phyloP scores from a whole-genome alignment of 2,329 filamentous ascomycete genomes.

The Emmonsia crescens region DNA sequence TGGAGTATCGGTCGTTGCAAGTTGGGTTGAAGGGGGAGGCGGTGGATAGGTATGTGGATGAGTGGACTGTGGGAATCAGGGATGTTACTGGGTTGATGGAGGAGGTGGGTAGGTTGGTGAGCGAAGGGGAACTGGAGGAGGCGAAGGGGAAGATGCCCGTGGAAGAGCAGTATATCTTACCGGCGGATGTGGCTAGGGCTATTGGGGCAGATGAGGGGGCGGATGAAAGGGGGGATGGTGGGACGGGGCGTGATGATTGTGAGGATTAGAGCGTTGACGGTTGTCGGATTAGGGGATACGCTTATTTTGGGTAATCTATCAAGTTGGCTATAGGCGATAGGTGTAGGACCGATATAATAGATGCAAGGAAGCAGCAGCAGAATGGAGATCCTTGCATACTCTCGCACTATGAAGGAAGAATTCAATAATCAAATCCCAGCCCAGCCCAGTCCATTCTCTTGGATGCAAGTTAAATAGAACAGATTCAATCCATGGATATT shows the following conservation, averaged over 20 bases:
- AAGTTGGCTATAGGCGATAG: too few relatives aligned
- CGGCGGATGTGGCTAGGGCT: constrained; percentile 7
- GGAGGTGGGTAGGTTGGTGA: constrained; percentile 38
- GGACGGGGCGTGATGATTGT: background rate
- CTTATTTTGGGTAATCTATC: too few relatives aligned
- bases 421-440: too few relatives aligned
- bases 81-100: constrained; percentile 48
- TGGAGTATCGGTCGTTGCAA: constrained; percentile 49
- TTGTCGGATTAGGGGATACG: too few relatives aligned
- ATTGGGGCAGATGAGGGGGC: constrained; percentile 5
- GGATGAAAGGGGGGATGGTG: background rate
- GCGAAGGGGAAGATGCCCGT: constrained; percentile 8
- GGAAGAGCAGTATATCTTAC: constrained; percentile 10
- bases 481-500: too few relatives aligned
- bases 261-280: too few relatives aligned
- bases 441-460: too few relatives aligned
- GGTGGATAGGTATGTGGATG: constrained; percentile 37
- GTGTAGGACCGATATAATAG: too few relatives aligned
- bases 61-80: constrained; percentile 45
- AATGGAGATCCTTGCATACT: too few relatives aligned
- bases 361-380: too few relatives aligned
- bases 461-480: too few relatives aligned
- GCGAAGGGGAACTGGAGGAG: constrained; percentile 31
- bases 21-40: constrained; percentile 45
- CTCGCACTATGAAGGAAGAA: too few relatives aligned